Evolutionary conservation across 257 asterid genomes (phyloP).

Genomic region (Marsdenia floribunda): DNA sequence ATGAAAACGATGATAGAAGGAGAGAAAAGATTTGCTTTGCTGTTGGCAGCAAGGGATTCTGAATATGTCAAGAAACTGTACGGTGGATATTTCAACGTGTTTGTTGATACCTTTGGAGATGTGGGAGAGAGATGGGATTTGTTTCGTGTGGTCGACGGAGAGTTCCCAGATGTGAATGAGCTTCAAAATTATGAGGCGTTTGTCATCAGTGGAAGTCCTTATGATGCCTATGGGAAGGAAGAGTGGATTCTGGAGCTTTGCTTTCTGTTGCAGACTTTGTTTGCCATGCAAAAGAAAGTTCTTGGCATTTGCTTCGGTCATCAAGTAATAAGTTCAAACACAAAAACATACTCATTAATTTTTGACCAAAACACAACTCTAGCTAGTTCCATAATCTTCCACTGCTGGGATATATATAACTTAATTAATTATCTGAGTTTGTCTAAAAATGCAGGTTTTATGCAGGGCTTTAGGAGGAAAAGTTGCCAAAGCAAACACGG

Average conservation of each 20-base stretch:
- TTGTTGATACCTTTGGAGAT: conserved; percentile 37
- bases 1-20: background rate
- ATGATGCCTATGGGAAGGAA: conserved; percentile 57
- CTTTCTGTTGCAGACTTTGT: conserved; percentile 39
- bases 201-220: conserved; percentile 63
- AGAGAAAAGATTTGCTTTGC: conserved; percentile 46
- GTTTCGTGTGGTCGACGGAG: conserved; percentile 55
- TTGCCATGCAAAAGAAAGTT: conserved; percentile 46
- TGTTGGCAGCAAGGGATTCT: conserved; percentile 49
- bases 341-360: too few relatives aligned
- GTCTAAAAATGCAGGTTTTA: conserved; percentile 20
- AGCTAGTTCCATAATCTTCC: too few relatives aligned
- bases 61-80: conserved; percentile 52
- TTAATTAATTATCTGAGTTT: background rate
- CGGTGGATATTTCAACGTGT: conserved; percentile 33
- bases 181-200: conserved; percentile 50
- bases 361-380: too few relatives aligned
- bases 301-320: conserved; percentile 78
- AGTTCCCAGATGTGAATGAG: conserved; percentile 39
- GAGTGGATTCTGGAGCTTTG: conserved; percentile 55
- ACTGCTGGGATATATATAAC: too few relatives aligned
- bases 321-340: conserved; percentile 35
- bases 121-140: conserved; percentile 60
- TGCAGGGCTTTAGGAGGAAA: conserved; percentile 71
- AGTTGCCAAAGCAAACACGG: conserved; percentile 47